phyloP scores from a whole-genome alignment of 2,329 filamentous ascomycete genomes.

The Fusarium sp. region DNA sequence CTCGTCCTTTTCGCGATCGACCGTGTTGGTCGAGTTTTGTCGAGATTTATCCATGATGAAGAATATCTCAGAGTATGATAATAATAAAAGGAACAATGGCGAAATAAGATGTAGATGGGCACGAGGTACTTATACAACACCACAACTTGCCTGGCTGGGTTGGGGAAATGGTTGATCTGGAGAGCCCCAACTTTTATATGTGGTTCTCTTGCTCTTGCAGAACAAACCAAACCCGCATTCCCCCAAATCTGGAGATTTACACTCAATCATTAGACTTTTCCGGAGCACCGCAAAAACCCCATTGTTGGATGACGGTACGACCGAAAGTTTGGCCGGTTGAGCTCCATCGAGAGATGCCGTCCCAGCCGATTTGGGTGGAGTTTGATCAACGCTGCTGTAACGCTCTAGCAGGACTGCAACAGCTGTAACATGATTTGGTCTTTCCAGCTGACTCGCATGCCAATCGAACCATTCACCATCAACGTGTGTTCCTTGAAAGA shows the following conservation, averaged over 20 bases:
- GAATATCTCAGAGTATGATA: no score
- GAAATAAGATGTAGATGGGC: no score
- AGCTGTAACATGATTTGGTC: no score
- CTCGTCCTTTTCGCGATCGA: slow-evolving; percentile 37
- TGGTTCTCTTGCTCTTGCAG: background rate
- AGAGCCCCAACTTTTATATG: slow-evolving; percentile 38
- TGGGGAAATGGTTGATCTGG: background rate
- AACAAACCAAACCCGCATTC: background rate
- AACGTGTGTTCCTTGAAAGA: background rate
- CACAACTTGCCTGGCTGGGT: background rate
- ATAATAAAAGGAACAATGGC: no score
- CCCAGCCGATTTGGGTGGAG: slow-evolving; percentile 29
- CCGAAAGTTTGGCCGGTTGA: slow-evolving; percentile 42
- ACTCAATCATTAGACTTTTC: slow-evolving; percentile 31
- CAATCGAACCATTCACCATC: slow-evolving; percentile 21
- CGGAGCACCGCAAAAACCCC: slow-evolving; percentile 30
- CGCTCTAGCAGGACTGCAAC: background rate
- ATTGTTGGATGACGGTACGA: slow-evolving; percentile 38
- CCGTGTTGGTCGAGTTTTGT: slow-evolving; percentile 38
- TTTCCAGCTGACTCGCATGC: slow-evolving; percentile 12
- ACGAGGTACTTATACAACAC: background rate
- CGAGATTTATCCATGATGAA: slow-evolving; percentile 32
- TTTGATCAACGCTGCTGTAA: slow-evolving; percentile 12
- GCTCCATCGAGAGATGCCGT: slow-evolving; percentile 37
- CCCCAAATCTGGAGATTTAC: slow-evolving; percentile 16